Evolutionary conservation across 2,329 filamentous ascomycete species (phyloP), one percentile per base, ranked within the genome.

Genomic region (Ceratocystis eucalypticola): DNA sequence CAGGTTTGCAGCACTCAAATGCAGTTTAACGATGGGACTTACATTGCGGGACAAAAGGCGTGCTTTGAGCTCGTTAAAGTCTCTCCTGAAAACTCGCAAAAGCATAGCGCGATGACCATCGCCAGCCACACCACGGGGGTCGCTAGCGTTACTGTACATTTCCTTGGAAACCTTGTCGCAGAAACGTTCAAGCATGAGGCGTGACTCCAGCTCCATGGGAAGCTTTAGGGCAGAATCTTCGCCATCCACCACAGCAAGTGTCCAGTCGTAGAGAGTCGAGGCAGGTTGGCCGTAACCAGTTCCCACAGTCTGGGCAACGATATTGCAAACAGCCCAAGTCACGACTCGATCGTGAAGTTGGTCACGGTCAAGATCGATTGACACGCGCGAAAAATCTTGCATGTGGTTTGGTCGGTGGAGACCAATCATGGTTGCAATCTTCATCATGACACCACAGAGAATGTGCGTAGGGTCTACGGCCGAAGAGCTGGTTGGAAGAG

Each of bases 281-380:
- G 89, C 88, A 6, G 89, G 89, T 73, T 92, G 89, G 5, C 89
- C 89, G 71, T 91, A 90, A 22, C 89, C 89, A 3, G 89, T 93
- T n/a, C 88, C 88, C 55, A 92, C 84, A 66, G 85, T 86, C 72
- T 93, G 89, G 25, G 88, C 86, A 44, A 92, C 89, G 69, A 93
- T 88, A 72, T 94, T 94, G 77, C 88, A 91, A 3, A 90, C 87
- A 1, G 89, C 89, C 89, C 89, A 94, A 1, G 89, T 93, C 63
- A 85, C 84, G 55, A 92, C 84, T 46, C 89, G 82, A 72, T 94
- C 89, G 70, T 88, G 84, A 67, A 92, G 82, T 71, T 92, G 88
- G 72, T 92, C 88, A 71, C 87, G 87, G 71, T 88, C 88, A 48
- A 93, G 78, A 70, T 91, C 86, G 41, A 89, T 80, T 1, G 84